phyloP scores from a whole-genome alignment of 2,329 filamentous ascomycete genomes.

The Hymenoscyphus scutula region DNA sequence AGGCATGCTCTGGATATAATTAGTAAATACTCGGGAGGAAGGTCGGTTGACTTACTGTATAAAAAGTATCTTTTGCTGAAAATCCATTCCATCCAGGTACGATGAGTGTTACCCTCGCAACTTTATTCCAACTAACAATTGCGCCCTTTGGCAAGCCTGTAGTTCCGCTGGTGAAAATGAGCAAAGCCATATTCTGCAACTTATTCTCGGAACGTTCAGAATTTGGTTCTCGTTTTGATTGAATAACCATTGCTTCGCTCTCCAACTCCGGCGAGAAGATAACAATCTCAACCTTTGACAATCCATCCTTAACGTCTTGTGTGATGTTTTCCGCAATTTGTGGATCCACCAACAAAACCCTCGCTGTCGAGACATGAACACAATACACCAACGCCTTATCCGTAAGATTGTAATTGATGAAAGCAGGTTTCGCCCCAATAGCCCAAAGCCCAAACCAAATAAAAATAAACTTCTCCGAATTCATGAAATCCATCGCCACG shows the following conservation, averaged over 20 bases:
- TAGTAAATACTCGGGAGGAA: conserved; percentile 18
- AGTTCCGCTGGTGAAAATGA: conserved; percentile 85
- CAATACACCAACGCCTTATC: conserved; percentile 73
- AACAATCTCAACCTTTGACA: conserved; percentile 55
- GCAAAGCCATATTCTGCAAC: conserved; percentile 58
- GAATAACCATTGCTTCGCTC: conserved; percentile 49
- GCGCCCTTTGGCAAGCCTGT: conserved; percentile 81
- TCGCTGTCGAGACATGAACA: conserved; percentile 63
- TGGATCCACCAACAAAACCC: conserved; percentile 67
- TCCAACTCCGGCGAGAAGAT: conserved; percentile 60
- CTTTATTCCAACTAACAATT: conserved; percentile 71
- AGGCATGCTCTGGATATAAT: conserved; percentile 70
- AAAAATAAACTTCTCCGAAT: conserved; percentile 75
- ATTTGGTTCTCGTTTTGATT: conserved; percentile 58
- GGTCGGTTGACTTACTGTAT: conserved; percentile 56
- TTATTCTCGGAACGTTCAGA: conserved; percentile 50
- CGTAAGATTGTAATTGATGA: conserved; percentile 83
- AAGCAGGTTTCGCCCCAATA: conserved; percentile 77
- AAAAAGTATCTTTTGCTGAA: conserved; percentile 65
- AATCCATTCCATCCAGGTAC: conserved; percentile 55
- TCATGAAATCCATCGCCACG: conserved; percentile 78
- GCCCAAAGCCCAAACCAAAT: conserved; percentile 75
- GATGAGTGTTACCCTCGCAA: conserved; percentile 52
- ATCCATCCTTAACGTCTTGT: conserved; percentile 53
- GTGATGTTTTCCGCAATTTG: conserved; percentile 54